Percentiles rank a stretch among this genome's conserved stretches.
Evolutionary conservation across 495 filamentous ascomycete genomes (phyloP).

Genomic region (Penicillium chermesinum): DNA sequence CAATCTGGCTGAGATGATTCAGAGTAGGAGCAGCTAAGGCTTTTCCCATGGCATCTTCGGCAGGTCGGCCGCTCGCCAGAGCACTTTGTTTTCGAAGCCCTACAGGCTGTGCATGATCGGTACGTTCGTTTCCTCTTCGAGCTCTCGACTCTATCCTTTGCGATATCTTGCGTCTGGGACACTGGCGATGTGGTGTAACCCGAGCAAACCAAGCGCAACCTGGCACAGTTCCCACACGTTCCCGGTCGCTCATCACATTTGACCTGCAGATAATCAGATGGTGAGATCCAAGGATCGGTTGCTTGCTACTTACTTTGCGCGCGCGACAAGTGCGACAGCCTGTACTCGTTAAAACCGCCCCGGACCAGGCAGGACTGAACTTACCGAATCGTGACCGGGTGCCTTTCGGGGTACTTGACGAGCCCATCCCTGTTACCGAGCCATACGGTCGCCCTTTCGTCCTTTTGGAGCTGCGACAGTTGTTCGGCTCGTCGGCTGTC

Average conservation of each 20-base stretch:
- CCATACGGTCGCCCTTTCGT: too few relatives aligned
- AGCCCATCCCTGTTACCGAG: constrained; percentile 2
- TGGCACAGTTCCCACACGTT: constrained; percentile 24
- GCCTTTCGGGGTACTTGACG: constrained; percentile 2
- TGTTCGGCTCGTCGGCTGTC: neutral
- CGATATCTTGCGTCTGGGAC: neutral
- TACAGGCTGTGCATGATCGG: constrained; percentile 30
- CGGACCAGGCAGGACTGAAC: neutral
- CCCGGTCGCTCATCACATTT: constrained; percentile 28
- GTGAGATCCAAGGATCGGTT: neutral
- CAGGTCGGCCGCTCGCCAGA: constrained; percentile 31
- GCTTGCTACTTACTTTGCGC: constrained; percentile 18
- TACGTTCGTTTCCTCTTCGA: constrained; percentile 27
- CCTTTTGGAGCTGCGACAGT: too few relatives aligned
- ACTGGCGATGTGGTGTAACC: constrained; percentile 14
- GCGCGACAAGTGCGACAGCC: constrained; percentile 26
- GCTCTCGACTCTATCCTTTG: neutral
- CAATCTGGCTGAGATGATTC: constrained; percentile 26
- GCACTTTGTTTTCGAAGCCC: constrained; percentile 30
- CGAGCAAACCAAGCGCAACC: constrained; percentile 21
- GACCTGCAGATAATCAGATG: constrained; percentile 15
- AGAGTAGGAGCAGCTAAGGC: constrained; percentile 24
- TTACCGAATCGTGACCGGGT: constrained; percentile 23
- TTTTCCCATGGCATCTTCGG: constrained; percentile 22
- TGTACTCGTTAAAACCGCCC: neutral